Base-by-base conservation (phyloP, 2,329 filamentous ascomycete species). In the Talaromyces amestolkiae region DNA sequence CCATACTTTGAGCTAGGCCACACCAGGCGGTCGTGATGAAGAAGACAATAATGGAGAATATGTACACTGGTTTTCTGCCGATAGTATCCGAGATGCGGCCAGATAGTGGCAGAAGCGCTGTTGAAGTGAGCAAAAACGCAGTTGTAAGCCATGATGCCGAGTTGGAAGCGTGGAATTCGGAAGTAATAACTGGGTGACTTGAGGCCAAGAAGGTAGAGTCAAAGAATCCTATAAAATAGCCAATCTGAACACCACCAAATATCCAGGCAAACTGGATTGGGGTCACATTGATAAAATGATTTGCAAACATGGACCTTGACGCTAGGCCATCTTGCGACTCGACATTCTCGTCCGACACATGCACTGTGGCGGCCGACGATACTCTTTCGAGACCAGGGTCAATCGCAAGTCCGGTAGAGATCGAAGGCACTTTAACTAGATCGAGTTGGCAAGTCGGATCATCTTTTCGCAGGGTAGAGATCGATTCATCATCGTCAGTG, bases 151-250 rank as follows among this genome's bases (percentile, higher is more conserved):
- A 95, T 1, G 91, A 92, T 3, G 91, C 91, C 56, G 87, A 87
- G 75, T 94, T 92, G 37, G 90, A 91, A 58, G 89, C 86, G 67
- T 88, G 81, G 76, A 94, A 94, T 75, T 93, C 87, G 0, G 90
- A 92, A 0, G 91, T 93, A 67, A 94, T 92, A 65, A 91, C 89
- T 0, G 91, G 91, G 75, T 95, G 91, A 49, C 85, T 89, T 2
- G 90, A 92, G 4, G 90, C 90, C 90, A 94, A 93, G 69, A 94
- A 85, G 3, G 91, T 94, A 11, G 86, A 85, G 79, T 94, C 91
- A 72, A 94, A 93, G 74, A 83, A 87, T 9, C 75, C 79, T 63
- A 82, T 76, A 68, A 89, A 85, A 71, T 86, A 85, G 4, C 82
- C 81, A n/a, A 83, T 73, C 67, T 89, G 77, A 56, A 90, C 81